Conservation (phyloP, 352 stramenopile genomes). For the Pythium graminicola region DNA sequence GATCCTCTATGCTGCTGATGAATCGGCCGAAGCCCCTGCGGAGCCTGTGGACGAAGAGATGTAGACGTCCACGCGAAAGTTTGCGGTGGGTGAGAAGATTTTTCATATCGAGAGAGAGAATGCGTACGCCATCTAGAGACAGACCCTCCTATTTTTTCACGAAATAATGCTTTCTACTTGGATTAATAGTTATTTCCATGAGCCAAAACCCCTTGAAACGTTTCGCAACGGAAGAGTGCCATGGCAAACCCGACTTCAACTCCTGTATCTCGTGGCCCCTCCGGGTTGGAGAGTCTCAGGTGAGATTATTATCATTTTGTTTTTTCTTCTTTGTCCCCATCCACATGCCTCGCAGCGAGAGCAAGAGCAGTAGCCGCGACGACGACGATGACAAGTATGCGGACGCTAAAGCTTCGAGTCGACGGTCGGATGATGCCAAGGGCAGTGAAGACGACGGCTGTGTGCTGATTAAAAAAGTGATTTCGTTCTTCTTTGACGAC, state of each 20-base stretch:
- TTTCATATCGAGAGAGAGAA: not conserved
- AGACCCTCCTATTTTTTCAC: too few species aligned
- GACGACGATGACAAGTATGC: conserved; percentile 20
- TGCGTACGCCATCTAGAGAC: too few species aligned
- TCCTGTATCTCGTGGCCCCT: too few species aligned
- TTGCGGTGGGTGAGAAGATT: not conserved
- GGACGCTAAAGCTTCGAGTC: conserved; percentile 5
- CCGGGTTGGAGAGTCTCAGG: too few species aligned
- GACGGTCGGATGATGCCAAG: not conserved
- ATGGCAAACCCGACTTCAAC: too few species aligned
- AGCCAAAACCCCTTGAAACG: too few species aligned
- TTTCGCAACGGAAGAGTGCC: too few species aligned
- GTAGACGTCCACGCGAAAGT: too few species aligned
- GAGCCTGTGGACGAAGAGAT: conserved; percentile 28
- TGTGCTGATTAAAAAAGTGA: conserved; percentile 49
- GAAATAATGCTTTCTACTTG: too few species aligned
- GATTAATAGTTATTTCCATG: too few species aligned
- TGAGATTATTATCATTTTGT: too few species aligned
- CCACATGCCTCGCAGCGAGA: conserved; percentile 21
- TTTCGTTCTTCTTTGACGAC: conserved; percentile 75
- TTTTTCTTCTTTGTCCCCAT: not conserved
- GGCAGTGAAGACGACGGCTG: conserved; percentile 4
- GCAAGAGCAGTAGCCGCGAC: conserved; percentile 18
- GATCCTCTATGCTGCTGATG: conserved; percentile 78
- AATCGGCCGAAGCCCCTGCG: conserved; percentile 31